These are phyloP conservation scores for Suillus brevipes DNA, from an alignment of 768 basidiomycete species.

Conservation along the genomic window DNA sequence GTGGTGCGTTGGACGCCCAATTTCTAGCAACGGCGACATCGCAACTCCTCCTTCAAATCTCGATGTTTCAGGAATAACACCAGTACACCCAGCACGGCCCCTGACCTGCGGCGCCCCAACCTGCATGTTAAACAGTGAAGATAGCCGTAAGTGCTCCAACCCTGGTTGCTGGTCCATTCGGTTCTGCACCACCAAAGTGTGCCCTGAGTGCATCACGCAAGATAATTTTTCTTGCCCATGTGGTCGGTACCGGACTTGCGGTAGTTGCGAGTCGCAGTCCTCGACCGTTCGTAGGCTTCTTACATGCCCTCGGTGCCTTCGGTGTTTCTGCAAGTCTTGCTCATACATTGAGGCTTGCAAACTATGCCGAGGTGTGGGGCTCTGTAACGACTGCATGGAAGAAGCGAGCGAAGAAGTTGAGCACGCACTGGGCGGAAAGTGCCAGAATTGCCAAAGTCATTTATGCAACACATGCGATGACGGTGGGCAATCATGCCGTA, in stretches of 20 bases:
- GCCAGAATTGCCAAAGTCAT: background rate
- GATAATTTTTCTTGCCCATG: constrained; percentile 6
- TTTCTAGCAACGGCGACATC: no score
- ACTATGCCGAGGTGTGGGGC: background rate
- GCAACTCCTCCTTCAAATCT: background rate
- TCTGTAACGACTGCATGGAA: constrained; percentile 11
- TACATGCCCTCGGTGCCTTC: constrained; percentile 2
- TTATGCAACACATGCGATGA: background rate
- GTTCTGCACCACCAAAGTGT: background rate
- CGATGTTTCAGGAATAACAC: background rate
- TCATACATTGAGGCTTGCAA: background rate
- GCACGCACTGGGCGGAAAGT: background rate
- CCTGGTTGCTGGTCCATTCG: background rate
- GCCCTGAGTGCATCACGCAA: constrained; percentile 2
- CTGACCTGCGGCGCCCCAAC: background rate
- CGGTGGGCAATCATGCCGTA: background rate
- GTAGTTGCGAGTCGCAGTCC: constrained; percentile 1
- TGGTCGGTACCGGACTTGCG: constrained; percentile 5
- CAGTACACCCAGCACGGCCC: background rate
- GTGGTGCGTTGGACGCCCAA: background rate
- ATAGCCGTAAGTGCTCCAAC: background rate
- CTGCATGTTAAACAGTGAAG: background rate
- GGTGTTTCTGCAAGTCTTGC: background rate
- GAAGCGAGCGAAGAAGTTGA: background rate
- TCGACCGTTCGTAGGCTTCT: background rate